Conservation (phyloP, 192 early-diverging fungal genomes). For the Linnemannia hyalina region DNA sequence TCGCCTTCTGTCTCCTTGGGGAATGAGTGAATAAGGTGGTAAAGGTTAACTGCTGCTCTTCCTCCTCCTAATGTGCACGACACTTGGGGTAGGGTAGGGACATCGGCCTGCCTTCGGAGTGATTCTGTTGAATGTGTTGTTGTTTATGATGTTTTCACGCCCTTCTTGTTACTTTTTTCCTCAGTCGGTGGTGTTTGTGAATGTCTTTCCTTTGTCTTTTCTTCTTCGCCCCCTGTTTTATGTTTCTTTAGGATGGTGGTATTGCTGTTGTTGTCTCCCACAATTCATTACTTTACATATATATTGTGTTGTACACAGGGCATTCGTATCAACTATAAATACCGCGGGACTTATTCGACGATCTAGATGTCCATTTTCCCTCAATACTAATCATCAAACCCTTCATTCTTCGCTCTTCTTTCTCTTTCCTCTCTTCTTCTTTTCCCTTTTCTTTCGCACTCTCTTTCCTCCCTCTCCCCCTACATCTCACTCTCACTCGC, state of each 20-base stretch:
- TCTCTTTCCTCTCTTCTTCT: constrained; percentile 3
- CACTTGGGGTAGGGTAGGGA: not conserved
- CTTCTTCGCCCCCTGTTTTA: not conserved
- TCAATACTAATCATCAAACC: not conserved
- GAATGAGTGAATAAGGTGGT: not conserved
- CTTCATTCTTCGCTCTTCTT: not conserved
- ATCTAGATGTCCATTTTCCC: not conserved
- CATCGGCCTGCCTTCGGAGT: not conserved
- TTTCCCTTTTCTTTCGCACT: not conserved
- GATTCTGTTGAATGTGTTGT: not conserved
- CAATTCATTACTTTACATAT: not conserved
- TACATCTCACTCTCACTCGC: not conserved
- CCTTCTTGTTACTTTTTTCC: not conserved
- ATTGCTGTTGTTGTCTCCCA: not conserved
- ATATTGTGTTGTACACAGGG: not conserved
- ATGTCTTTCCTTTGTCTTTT: not conserved
- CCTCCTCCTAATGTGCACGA: not conserved
- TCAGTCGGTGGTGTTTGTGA: not conserved
- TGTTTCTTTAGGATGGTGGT: not conserved
- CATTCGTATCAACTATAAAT: not conserved
- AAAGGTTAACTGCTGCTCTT: not conserved
- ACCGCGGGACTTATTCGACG: constrained; percentile 3
- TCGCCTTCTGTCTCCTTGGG: not conserved
- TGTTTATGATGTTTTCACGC: not conserved
- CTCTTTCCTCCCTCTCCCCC: not conserved